Evolutionary conservation across 805 yeast genomes (phyloP), one percentile per base, ranked within the genome.

Genomic region (Geotrichum ghanense): DNA sequence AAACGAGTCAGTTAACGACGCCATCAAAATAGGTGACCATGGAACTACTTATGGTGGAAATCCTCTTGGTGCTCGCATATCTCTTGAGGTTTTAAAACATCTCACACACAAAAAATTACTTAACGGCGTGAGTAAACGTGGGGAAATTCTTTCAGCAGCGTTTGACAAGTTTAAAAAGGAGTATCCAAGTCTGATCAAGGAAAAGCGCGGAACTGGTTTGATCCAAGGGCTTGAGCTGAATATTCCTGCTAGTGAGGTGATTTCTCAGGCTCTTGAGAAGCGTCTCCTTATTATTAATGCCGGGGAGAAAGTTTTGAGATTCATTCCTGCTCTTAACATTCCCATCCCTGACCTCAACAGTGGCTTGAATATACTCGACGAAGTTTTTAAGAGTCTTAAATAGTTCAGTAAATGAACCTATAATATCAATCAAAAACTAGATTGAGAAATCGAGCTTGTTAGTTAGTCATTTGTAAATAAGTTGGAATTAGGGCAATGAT

Each of bases 31-130:
- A 20, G 98, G 98, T 48, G 98, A 92, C 61, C 98, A 90, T 62
- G 98, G 98, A 48, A 90, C 97, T 2, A 90, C 98, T 0, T 90
- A 83, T 61, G 97, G 98, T 52, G 98, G 98, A 47, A 92, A 92
- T 64, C 97, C 97, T 47, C 69, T 92, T 52, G 97, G 88, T 3
- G 73, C 90, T 27, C 77, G 89, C 51, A 76, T 92, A 44, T 95
- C 88, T 3, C 68, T 73, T 40, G 80, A 83, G 58, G 95, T 92
- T 12, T 66, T 92, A 21, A 79, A 74, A 46, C 74, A 77, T 55
- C 73, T 92, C 41, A 72, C 87, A 12, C 66, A 81, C 43, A 64
- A 70, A 3, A 73, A 69, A 17, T 81, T 92, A 53, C 71, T 86
- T 56, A 59, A 65, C 5, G 63, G 70, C 9, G 96, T 92, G 19